Conservation (phyloP, 305 asterid genomes). For the Fraxinus sp. region DNA sequence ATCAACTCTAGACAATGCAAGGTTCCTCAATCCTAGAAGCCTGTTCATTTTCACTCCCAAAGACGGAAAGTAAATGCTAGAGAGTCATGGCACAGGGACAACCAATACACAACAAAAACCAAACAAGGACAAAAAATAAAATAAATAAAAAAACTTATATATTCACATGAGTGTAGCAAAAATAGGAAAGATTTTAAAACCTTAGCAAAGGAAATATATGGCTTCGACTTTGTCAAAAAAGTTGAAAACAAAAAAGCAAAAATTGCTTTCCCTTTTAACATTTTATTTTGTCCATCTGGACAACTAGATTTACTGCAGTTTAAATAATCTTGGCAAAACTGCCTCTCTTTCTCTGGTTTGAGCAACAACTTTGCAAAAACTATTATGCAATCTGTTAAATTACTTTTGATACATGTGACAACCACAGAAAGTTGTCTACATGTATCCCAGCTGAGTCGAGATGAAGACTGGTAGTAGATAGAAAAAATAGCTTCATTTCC, state of each 20-base stretch:
- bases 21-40: background rate
- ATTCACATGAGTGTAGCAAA: background rate
- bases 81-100: background rate
- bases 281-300: background rate
- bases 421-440: background rate
- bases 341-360: background rate
- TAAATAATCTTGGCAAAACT: background rate
- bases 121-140: background rate
- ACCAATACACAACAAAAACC: background rate
- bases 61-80: background rate
- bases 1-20: background rate
- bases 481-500: background rate
- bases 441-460: background rate
- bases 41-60: background rate
- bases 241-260: background rate
- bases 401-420: background rate
- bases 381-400: background rate
- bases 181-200: background rate
- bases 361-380: background rate
- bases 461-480: background rate
- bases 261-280: background rate
- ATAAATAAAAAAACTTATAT: background rate
- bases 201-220: background rate
- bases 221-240: background rate
- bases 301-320: background rate